Evolutionary conservation across 495 filamentous ascomycete genomes (phyloP).

Genomic region (Talaromyces stipitatus): DNA sequence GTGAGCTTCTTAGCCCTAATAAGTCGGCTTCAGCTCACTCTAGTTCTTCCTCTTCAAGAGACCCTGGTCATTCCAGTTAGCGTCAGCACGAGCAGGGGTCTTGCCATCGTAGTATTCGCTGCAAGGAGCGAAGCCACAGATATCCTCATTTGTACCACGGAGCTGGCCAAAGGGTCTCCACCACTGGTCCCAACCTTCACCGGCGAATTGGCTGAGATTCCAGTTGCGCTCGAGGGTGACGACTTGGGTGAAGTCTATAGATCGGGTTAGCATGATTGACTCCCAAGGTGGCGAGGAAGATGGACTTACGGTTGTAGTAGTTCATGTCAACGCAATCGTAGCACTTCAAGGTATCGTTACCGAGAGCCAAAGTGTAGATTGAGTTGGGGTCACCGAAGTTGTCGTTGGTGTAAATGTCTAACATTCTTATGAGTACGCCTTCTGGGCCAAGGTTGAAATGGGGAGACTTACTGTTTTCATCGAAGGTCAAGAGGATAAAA

Average conservation of each 20-base stretch:
- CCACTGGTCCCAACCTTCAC: slow-evolving; percentile 14
- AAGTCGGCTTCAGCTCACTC: too few relatives aligned
- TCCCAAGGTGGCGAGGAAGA: not conserved
- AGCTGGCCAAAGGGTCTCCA: slow-evolving; percentile 8
- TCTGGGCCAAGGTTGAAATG: not conserved
- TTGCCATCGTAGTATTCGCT: slow-evolving; percentile 1
- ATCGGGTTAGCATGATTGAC: not conserved
- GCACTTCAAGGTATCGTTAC: slow-evolving; percentile 8
- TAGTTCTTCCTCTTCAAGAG: too few relatives aligned
- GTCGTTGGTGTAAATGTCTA: slow-evolving; percentile 21
- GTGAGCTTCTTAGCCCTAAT: too few relatives aligned
- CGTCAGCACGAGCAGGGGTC: not conserved
- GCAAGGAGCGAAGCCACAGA: not conserved
- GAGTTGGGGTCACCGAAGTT: slow-evolving; percentile 14
- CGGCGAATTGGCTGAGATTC: slow-evolving; percentile 6
- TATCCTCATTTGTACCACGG: not conserved
- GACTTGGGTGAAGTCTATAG: slow-evolving; percentile 9
- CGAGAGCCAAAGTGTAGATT: slow-evolving; percentile 7
- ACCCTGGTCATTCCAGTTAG: not conserved
- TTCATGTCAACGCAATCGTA: slow-evolving; percentile 7
- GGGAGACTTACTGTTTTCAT: slow-evolving; percentile 20
- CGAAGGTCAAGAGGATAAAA: slow-evolving; percentile 34
- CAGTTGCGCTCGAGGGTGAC: slow-evolving; percentile 10
- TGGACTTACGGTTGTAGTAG: slow-evolving; percentile 9
- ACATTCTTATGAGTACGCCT: not conserved